Percentiles rank a stretch among this genome's conserved stretches.
Conservation (phyloP, 768 basidiomycete species). For the Auriscalpium microsporum region DNA sequence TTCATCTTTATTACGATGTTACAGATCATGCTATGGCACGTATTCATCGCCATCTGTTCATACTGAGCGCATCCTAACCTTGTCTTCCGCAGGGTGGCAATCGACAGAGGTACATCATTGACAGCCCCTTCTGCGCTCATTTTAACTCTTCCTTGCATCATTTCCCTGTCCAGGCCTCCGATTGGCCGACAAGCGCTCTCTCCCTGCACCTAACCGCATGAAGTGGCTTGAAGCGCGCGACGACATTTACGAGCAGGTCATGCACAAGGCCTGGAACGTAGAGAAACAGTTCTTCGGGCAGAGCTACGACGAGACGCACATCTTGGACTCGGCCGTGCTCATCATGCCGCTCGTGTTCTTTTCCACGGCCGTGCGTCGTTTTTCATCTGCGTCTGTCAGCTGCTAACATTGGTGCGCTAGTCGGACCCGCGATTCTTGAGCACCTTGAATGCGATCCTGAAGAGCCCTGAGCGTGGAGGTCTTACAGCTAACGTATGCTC, state of each 20-base stretch:
- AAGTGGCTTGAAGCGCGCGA: slow-evolving; percentile 77
- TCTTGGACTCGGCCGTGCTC: slow-evolving; percentile 80
- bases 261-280: slow-evolving; percentile 80
- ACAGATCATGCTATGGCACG: slow-evolving; percentile 86
- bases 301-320: slow-evolving; percentile 78
- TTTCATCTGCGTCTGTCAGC: not conserved
- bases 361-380: slow-evolving; percentile 56
- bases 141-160: not conserved
- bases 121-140: not conserved
- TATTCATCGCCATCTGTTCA: slow-evolving; percentile 3
- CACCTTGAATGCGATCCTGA: slow-evolving; percentile 78
- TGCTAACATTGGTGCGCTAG: slow-evolving; percentile 26
- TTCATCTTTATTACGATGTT: not conserved
- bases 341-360: slow-evolving; percentile 95
- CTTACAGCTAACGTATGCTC: slow-evolving; percentile 72
- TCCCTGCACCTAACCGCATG: slow-evolving; percentile 69
- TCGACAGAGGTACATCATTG: slow-evolving; percentile 66
- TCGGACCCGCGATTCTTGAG: slow-evolving; percentile 83
- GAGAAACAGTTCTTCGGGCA: slow-evolving; percentile 69
- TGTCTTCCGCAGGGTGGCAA: slow-evolving; percentile 63
- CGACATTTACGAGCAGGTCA: slow-evolving; percentile 85
- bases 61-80: not conserved
- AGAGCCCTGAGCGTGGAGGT: slow-evolving; percentile 83
- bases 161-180: slow-evolving; percentile 48
- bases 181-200: slow-evolving; percentile 87